phyloP scores from a whole-genome alignment of 768 basidiomycete genomes.

The Mycena maculata region DNA sequence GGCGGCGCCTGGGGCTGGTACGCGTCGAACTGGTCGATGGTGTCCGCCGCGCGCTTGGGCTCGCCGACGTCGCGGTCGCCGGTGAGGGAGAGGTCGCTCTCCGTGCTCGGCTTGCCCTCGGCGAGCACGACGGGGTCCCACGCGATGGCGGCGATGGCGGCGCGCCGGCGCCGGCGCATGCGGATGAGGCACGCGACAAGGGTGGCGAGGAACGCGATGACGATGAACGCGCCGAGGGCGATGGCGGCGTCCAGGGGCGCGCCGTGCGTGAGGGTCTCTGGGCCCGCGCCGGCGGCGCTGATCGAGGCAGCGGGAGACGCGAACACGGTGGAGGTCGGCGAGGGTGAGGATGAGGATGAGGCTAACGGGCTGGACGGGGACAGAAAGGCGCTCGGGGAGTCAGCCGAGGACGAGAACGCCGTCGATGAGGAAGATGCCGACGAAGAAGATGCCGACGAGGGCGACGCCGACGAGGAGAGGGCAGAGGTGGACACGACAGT shows the following conservation, averaged over 20 bases:
- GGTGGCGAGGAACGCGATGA: slow-evolving; percentile 57
- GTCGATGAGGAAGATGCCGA: background rate
- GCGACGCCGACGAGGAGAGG: background rate
- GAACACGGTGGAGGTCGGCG: background rate
- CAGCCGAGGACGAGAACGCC: background rate
- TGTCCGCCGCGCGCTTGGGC: slow-evolving; percentile 49
- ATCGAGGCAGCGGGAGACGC: slow-evolving; percentile 4
- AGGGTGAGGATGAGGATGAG: background rate
- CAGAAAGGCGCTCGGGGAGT: background rate
- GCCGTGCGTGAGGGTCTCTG: slow-evolving; percentile 36
- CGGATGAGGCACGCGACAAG: slow-evolving; percentile 64
- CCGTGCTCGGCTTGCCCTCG: slow-evolving; percentile 46
- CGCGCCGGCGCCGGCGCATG: slow-evolving; percentile 48
- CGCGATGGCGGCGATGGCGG: slow-evolving; percentile 48
- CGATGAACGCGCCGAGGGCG: slow-evolving; percentile 58
- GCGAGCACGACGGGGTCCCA: slow-evolving; percentile 37
- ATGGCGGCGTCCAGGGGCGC: slow-evolving; percentile 64
- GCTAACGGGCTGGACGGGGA: background rate
- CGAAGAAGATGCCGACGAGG: background rate
- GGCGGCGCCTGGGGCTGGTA: slow-evolving; percentile 36
- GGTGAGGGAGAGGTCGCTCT: slow-evolving; percentile 38
- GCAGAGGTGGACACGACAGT: background rate
- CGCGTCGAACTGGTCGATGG: slow-evolving; percentile 34
- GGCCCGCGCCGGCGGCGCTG: background rate
- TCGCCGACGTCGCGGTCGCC: slow-evolving; percentile 58